Base-by-base conservation (phyloP, 176 grass and related monocot genomes). In the Carex parvula region DNA sequence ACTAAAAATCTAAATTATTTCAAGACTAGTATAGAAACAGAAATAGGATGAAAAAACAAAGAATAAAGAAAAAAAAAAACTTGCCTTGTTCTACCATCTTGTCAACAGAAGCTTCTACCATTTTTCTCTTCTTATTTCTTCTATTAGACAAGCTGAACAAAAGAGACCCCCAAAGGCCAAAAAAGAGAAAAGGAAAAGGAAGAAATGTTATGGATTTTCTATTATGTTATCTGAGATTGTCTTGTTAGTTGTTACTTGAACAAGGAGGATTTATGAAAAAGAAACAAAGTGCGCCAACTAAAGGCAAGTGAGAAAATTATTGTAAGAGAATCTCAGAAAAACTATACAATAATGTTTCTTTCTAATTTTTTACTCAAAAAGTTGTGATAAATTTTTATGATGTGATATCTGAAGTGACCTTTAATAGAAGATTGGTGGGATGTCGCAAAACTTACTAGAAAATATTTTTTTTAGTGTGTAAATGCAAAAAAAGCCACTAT, bases 21-120 rank as follows among this genome's bases (percentile, higher is more conserved):
- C 20, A 41, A 24, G 14, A 14, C 20, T 65, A 52, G 20, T 65
- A 50, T 50, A n/a, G 16, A 3, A 53, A 50, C 29, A 82, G 7
- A 42, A 37, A 66, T 2, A 68, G 14, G 26, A 83, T 54, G 8
- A 68, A 83, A 5, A 68, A 52, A 67, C 41, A 64, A 64, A 16
- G 41, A 66, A 15, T 1, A 64, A 46, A 74, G 18, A 41, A 82
- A 64, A 46, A 63, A n/a, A 42, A 39, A 6, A 6, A 66, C 41
- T 83, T 54, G 62, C 80, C 80, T 83, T 83, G 61, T 44, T 65
- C 42, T 52, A 15, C 62, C 61, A 62, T 68, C 37, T 83, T 50
- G 8, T 68, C 80, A 68, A 29, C 16, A 52, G 61, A 83, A 65
- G 63, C 80, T 83, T 83, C 80, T 68, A 13, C 80, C 61, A 83